Evolutionary conservation across 2,329 filamentous ascomycete species (phyloP).

Genomic region (Cercospora sesami): DNA sequence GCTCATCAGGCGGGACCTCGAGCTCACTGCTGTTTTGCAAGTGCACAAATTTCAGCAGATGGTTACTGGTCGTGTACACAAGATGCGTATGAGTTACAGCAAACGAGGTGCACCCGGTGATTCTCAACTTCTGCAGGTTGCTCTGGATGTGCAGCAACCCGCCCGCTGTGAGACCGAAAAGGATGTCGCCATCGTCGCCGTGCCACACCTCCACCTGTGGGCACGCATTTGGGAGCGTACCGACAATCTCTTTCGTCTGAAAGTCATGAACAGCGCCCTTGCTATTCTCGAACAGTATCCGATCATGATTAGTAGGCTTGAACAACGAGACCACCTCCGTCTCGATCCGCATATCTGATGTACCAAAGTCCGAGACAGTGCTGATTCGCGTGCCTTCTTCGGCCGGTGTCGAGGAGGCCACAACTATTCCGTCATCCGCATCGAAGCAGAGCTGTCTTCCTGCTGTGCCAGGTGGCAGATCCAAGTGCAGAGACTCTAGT

Average conservation of each 20-base stretch:
- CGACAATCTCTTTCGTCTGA: slow-evolving; percentile 12
- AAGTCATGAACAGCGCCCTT: slow-evolving; percentile 22
- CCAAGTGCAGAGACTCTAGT: slow-evolving; percentile 39
- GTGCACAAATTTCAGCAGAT: slow-evolving; percentile 93
- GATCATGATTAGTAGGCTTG: slow-evolving; percentile 24
- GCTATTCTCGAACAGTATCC: slow-evolving; percentile 29
- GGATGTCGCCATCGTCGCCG: slow-evolving; percentile 42
- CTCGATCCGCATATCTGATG: slow-evolving; percentile 19
- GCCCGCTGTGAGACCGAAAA: slow-evolving; percentile 69
- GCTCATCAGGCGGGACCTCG: slow-evolving; percentile 81
- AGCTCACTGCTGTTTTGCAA: slow-evolving; percentile 64
- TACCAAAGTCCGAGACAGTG: slow-evolving; percentile 19
- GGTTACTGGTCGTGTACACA: slow-evolving; percentile 87
- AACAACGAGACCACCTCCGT: slow-evolving; percentile 15
- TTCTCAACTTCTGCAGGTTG: slow-evolving; percentile 65
- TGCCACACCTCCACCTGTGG: slow-evolving; percentile 38
- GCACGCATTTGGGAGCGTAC: slow-evolving; percentile 30
- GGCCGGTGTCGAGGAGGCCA: slow-evolving; percentile 33
- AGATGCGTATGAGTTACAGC: slow-evolving; percentile 77
- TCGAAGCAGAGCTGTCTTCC: slow-evolving; percentile 52
- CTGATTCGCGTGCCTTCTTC: slow-evolving; percentile 20
- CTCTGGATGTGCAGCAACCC: slow-evolving; percentile 59
- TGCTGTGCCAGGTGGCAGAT: slow-evolving; percentile 15
- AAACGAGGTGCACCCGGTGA: slow-evolving; percentile 91
- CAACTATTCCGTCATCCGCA: slow-evolving; percentile 40